Evolutionary conservation across 768 basidiomycete species (phyloP), one percentile per base, ranked within the genome.

Genomic region (Auricularia sp.): DNA sequence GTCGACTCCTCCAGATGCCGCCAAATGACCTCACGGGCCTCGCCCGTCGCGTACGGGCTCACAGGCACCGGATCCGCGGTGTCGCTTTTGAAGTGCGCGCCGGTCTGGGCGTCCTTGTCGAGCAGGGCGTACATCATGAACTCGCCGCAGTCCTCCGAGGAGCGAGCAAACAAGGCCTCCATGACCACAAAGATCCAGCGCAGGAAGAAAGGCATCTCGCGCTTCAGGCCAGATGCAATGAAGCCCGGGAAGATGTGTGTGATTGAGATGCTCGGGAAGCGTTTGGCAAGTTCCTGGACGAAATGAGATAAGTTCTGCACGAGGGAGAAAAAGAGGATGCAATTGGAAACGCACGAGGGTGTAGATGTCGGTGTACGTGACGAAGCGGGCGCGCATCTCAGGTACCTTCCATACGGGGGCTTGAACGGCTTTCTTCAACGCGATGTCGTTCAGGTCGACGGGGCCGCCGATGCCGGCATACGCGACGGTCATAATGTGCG

Each of bases 361-460:
- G 34, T 33, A 59, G 56, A 59, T 59, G 34, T 59, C 56, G 6
- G 23, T 59, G 34, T 59, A 59, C 8, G 56, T 59, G 56, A 18
- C 18, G 33, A 59, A n/a, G 3, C 29, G 23, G 10, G 16, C 56
- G 18, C 56, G 62, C 35, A 54, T 33, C 18, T 47, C 43, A 29
- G 47, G 14, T 18, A 51, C 47, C 47, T 33, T 12, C 12, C 56
- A 59, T 6, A 14, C 29, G 4, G 29, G 39, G 8, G 39, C 39
- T 0, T 7, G 8, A 7, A 42, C 39, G 39, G 11, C 72, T 70
- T 81, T 80, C 73, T 80, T 81, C 67, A 84, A 68, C 0, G 77
- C 82, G 21, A 85, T 73, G 66, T 84, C 82, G 16, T 83, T 73
- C 39, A 80, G 58, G 64, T 82, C 75, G 18, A 83, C 75, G 8